Evolutionary conservation across 345 rosid species (phyloP).

Genomic region (Pugionium dolabratum): DNA sequence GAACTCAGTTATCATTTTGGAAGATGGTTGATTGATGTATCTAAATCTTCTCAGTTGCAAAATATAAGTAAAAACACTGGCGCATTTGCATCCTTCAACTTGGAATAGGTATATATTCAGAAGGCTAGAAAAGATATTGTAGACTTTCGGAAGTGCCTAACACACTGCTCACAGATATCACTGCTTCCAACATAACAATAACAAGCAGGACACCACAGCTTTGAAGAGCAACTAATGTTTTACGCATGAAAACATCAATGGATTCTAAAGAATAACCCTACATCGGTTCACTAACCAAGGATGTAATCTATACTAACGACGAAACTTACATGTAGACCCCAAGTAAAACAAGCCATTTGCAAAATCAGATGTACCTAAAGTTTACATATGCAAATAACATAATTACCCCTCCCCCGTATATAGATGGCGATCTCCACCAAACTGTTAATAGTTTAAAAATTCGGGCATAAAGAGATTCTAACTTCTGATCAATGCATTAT

Average conservation of each 20-base stretch:
- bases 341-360: constrained; percentile 1
- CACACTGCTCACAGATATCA: background rate
- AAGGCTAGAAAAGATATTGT: constrained; percentile 2
- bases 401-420: background rate
- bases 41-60: background rate
- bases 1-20: background rate
- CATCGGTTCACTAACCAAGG: background rate
- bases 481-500: background rate
- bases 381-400: constrained; percentile 18
- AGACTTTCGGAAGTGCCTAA: background rate
- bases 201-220: background rate
- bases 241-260: constrained; percentile 6
- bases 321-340: constrained; percentile 10
- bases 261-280: background rate
- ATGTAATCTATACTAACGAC: background rate
- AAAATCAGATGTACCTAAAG: background rate
- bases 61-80: constrained; percentile 2
- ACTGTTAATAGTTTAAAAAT: background rate
- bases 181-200: background rate
- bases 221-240: background rate
- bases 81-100: background rate
- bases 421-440: background rate
- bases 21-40: background rate
- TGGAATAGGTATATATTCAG: background rate
- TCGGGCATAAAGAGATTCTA: background rate